phyloP scores from a whole-genome alignment of 2,329 filamentous ascomycete species.

The Fusarium coffeatum region DNA sequence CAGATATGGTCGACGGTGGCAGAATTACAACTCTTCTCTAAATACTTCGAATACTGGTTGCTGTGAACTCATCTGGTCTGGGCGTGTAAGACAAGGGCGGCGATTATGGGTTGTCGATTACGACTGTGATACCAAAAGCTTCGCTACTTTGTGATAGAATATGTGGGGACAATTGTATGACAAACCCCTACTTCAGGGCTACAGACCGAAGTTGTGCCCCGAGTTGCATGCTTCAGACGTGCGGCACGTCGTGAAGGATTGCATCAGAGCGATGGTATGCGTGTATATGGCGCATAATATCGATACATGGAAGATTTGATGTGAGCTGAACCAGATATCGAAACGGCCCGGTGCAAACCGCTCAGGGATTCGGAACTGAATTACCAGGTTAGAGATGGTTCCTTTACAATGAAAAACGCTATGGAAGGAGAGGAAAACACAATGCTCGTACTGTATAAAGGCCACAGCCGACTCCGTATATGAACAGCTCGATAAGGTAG shows the following conservation, averaged over 20 bases:
- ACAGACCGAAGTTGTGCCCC: too few relatives aligned
- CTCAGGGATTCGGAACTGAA: neutral
- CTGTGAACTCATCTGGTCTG: too few relatives aligned
- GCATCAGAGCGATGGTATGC: neutral
- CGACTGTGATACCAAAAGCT: too few relatives aligned
- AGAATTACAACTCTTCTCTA: too few relatives aligned
- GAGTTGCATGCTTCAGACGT: neutral
- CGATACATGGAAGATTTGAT: neutral
- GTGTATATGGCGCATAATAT: neutral
- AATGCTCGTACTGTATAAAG: neutral
- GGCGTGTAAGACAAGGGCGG: too few relatives aligned
- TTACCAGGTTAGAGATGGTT: rapidly evolving
- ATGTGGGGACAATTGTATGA: neutral
- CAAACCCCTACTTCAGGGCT: too few relatives aligned
- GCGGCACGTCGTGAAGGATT: neutral
- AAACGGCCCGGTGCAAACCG: neutral
- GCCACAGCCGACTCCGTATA: neutral
- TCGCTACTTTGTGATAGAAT: too few relatives aligned
- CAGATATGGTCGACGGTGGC: too few relatives aligned
- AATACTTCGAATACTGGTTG: too few relatives aligned
- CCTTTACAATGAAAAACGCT: neutral
- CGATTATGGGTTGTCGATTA: too few relatives aligned
- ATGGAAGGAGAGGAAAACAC: too few relatives aligned
- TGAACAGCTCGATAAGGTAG: neutral
- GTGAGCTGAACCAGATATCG: neutral